Evolutionary conservation across 192 early-diverging fungal genomes (phyloP).

Genomic region (Rhizophagus clarus): DNA sequence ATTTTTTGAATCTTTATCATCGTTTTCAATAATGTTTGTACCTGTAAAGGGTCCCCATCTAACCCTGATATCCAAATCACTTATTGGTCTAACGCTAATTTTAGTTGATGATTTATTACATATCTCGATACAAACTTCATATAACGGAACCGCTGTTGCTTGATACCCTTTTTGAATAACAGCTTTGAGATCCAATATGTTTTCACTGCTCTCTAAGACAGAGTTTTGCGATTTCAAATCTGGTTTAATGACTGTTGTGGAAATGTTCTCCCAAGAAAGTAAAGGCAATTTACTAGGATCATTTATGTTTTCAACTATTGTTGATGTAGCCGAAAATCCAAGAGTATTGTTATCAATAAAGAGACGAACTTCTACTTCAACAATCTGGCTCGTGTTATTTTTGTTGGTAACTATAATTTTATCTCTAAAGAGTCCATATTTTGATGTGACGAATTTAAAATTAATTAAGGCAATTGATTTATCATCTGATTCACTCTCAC

Average conservation of each 20-base stretch:
- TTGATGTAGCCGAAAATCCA: conserved; percentile 15
- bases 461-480: conserved; percentile 51
- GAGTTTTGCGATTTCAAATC: neutral
- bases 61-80: conserved; percentile 39
- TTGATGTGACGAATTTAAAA: conserved; percentile 57
- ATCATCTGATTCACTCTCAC: conserved; percentile 28
- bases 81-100: conserved; percentile 30
- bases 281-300: conserved; percentile 14
- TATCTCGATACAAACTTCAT: conserved; percentile 30
- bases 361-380: conserved; percentile 65
- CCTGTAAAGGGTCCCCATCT: conserved; percentile 30
- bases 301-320: conserved; percentile 16
- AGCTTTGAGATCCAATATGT: conserved; percentile 7
- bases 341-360: conserved; percentile 67
- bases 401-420: conserved; percentile 67
- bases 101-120: conserved; percentile 17
- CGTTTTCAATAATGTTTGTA: conserved; percentile 25
- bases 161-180: conserved; percentile 30
- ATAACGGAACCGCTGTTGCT: conserved; percentile 4
- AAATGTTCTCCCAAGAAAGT: conserved; percentile 23
- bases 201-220: neutral
- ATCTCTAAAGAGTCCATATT: conserved; percentile 64
- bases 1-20: conserved; percentile 19
- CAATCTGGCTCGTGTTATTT: conserved; percentile 66
- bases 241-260: neutral